These are phyloP conservation scores for Metarhizium rileyi DNA, from an alignment of 2,329 filamentous ascomycete species.

Conservation along the genomic window DNA sequence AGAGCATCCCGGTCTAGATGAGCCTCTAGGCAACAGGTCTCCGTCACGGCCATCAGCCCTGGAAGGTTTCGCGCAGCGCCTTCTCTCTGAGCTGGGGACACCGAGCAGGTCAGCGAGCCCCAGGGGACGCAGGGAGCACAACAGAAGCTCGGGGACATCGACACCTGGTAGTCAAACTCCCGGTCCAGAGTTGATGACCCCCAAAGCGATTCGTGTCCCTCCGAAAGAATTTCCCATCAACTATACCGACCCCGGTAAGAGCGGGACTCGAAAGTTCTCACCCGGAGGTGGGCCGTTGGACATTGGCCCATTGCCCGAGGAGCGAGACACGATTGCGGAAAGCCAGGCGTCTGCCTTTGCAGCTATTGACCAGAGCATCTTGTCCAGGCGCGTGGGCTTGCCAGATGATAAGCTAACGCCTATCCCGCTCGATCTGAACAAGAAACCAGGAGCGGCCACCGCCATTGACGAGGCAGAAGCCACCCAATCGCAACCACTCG, in stretches of 20 bases:
- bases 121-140: slow-evolving; percentile 38
- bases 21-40: slow-evolving; percentile 35
- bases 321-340: slow-evolving; percentile 25
- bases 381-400: slow-evolving; percentile 44
- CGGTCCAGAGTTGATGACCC: slow-evolving; percentile 15
- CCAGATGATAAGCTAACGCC: slow-evolving; percentile 31
- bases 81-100: slow-evolving; percentile 49
- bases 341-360: slow-evolving; percentile 51
- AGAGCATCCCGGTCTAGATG: slow-evolving; percentile 35
- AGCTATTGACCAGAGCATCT: slow-evolving; percentile 53
- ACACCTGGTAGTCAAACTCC: slow-evolving; percentile 16
- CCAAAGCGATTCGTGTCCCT: slow-evolving; percentile 24
- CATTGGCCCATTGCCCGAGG: slow-evolving; percentile 17
- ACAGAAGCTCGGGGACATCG: slow-evolving; percentile 20
- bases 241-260: slow-evolving; percentile 23
- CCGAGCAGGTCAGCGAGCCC: slow-evolving; percentile 42
- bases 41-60: slow-evolving; percentile 45
- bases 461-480: slow-evolving; percentile 12
- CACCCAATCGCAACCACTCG: too few relatives aligned
- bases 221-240: slow-evolving; percentile 33
- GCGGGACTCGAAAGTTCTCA: slow-evolving; percentile 31
- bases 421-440: slow-evolving; percentile 30
- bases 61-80: slow-evolving; percentile 52
- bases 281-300: slow-evolving; percentile 22
- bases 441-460: slow-evolving; percentile 23